A percentile compares a stretch with the other conserved stretches of the same genome.
Evolutionary conservation across 306 rosid species (phyloP).

Genomic region (Citrullus amarus): DNA sequence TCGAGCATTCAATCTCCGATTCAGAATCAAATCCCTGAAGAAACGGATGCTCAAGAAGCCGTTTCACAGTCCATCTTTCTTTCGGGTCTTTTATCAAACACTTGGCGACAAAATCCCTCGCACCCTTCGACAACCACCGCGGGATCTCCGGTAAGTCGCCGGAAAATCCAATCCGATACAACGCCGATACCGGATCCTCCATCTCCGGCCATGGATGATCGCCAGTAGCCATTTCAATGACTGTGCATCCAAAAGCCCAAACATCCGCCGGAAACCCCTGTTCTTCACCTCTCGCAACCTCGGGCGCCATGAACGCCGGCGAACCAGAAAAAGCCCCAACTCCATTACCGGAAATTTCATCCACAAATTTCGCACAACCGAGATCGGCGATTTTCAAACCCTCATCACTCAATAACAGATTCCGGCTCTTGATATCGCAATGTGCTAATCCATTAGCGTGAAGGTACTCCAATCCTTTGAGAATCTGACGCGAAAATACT

Average conservation of each 20-base stretch:
- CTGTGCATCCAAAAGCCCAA: constrained; percentile 51
- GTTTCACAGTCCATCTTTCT: constrained; percentile 30
- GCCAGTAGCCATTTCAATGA: constrained; percentile 44
- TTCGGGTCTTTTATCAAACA: constrained; percentile 29
- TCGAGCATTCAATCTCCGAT: neutral
- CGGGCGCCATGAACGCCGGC: constrained; percentile 47
- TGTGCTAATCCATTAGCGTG: constrained; percentile 29
- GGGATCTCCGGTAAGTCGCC: constrained; percentile 20
- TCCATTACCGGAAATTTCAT: neutral
- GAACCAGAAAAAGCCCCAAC: constrained; percentile 27
- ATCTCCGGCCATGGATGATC: constrained; percentile 26
- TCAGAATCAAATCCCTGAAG: constrained; percentile 12
- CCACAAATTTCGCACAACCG: constrained; percentile 38
- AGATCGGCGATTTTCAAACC: constrained; percentile 35
- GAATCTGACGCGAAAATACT: constrained; percentile 26
- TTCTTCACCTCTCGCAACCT: constrained; percentile 31
- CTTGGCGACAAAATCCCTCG: constrained; percentile 29
- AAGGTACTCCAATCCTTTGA: constrained; percentile 35
- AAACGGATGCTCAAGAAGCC: constrained; percentile 41
- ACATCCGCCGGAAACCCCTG: constrained; percentile 36
- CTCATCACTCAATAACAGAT: constrained; percentile 18
- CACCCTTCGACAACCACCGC: constrained; percentile 20
- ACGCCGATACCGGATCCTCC: constrained; percentile 24
- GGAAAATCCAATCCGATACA: constrained; percentile 35
- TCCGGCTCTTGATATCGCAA: constrained; percentile 47